Conservation (phyloP, 129 eudicot genomes). For the Flaveria robusta region DNA sequence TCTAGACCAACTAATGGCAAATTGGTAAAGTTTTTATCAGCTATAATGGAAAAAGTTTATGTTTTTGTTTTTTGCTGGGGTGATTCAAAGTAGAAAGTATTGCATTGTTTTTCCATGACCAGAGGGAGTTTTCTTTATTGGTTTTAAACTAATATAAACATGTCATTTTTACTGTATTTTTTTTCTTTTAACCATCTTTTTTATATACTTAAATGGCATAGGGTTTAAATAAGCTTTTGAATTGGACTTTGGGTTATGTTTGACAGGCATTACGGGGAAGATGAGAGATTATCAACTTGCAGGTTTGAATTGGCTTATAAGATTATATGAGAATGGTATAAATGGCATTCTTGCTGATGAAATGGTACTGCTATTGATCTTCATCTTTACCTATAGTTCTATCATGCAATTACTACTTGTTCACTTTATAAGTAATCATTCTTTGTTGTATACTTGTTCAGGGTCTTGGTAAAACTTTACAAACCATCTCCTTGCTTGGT, state of each 20-base stretch:
- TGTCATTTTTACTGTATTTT: not conserved
- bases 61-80: not conserved
- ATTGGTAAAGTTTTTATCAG: not conserved
- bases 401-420: not conserved
- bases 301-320: constrained; percentile 94
- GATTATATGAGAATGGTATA: constrained; percentile 93
- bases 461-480: constrained; percentile 98
- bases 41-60: not conserved
- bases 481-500: constrained; percentile 95
- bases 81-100: not conserved
- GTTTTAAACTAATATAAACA: not conserved
- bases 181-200: not conserved
- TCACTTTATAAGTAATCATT: not conserved
- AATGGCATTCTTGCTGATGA: constrained; percentile 99
- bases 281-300: constrained; percentile 99
- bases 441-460: constrained; percentile 26
- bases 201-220: not conserved
- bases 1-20: not conserved
- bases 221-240: not conserved
- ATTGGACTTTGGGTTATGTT: not conserved
- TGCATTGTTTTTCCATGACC: not conserved
- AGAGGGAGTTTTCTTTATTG: not conserved
- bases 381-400: not conserved
- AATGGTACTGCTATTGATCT: constrained; percentile 53
- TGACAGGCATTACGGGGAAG: constrained; percentile 90